phyloP scores from a whole-genome alignment of 1,284 basidiomycete genomes.

The Puccinia polysora region DNA sequence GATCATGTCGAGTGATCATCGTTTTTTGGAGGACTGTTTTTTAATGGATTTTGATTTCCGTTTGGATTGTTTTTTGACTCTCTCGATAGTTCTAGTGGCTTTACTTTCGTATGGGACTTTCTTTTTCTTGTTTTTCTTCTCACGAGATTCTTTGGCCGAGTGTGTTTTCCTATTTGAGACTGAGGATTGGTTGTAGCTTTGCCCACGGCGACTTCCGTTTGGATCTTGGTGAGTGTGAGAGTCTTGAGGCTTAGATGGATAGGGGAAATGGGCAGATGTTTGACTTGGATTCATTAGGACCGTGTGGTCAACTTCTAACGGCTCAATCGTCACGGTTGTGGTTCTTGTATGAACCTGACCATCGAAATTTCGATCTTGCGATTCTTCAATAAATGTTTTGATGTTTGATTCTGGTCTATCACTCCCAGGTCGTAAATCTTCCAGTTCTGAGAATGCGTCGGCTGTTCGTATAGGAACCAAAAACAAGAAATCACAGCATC shows the following conservation, averaged over 20 bases:
- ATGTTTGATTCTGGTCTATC: not conserved
- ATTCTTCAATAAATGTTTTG: slow-evolving; percentile 14
- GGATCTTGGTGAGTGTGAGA: too few species aligned
- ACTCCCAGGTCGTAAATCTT: not conserved
- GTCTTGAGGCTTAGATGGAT: slow-evolving; percentile 6
- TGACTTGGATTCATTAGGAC: not conserved
- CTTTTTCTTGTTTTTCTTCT: slow-evolving; percentile 19
- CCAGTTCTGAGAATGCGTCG: slow-evolving; percentile 26
- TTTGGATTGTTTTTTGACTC: slow-evolving; percentile 29
- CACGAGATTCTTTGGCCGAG: not conserved
- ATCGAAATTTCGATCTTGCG: not conserved
- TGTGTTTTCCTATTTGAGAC: not conserved
- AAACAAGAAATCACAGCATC: not conserved
- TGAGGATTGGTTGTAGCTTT: not conserved
- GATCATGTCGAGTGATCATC: not conserved
- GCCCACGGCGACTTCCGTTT: too few species aligned
- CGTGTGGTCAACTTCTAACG: slow-evolving; percentile 26
- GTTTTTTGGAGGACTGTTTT: not conserved
- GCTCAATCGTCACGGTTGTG: slow-evolving; percentile 36
- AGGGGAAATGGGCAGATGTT: not conserved
- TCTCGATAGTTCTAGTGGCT: slow-evolving; percentile 23
- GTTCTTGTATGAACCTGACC: not conserved
- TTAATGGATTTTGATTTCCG: slow-evolving; percentile 1
- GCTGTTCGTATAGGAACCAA: not conserved
- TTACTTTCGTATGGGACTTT: slow-evolving; percentile 41